These are phyloP conservation scores for Trichoderma asperelloides DNA, from an alignment of 495 filamentous ascomycete genomes.

Conservation along the genomic window DNA sequence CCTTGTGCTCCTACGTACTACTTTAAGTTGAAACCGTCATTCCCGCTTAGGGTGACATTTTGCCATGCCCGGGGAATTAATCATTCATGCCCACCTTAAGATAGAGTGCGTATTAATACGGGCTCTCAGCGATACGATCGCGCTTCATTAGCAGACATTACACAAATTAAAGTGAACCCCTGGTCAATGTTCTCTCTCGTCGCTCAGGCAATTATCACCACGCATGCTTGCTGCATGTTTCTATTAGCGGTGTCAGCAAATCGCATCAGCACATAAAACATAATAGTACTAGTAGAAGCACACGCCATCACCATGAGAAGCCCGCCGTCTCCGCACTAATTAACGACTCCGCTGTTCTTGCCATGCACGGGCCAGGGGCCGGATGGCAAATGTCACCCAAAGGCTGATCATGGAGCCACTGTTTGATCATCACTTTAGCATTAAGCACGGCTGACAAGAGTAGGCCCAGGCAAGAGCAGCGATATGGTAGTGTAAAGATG, in stretches of 20 bases:
- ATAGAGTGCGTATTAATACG: not conserved
- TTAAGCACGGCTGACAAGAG: not conserved
- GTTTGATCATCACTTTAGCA: conserved; percentile 7
- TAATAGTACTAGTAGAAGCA: not conserved
- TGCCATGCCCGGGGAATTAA: not conserved
- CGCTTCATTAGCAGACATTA: not conserved
- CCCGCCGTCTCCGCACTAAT: not conserved
- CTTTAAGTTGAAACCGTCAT: not conserved
- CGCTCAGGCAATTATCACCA: conserved; percentile 1
- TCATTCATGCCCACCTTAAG: not conserved
- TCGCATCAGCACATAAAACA: no score
- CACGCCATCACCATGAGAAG: not conserved
- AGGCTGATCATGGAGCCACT: not conserved
- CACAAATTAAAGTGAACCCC: not conserved
- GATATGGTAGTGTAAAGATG: not conserved
- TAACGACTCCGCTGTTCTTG: not conserved
- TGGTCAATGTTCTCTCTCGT: conserved; percentile 1
- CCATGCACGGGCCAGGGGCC: not conserved
- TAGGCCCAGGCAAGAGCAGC: not conserved
- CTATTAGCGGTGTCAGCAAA: no score
- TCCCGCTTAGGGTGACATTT: not conserved
- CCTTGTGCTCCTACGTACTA: not conserved
- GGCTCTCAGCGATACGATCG: not conserved
- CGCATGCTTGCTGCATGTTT: not conserved
- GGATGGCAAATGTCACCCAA: not conserved